Evolutionary conservation across 2,329 filamentous ascomycete genomes (phyloP), one percentile per base, ranked within the genome.

Genomic region (Paracoccidioides lutzii): DNA sequence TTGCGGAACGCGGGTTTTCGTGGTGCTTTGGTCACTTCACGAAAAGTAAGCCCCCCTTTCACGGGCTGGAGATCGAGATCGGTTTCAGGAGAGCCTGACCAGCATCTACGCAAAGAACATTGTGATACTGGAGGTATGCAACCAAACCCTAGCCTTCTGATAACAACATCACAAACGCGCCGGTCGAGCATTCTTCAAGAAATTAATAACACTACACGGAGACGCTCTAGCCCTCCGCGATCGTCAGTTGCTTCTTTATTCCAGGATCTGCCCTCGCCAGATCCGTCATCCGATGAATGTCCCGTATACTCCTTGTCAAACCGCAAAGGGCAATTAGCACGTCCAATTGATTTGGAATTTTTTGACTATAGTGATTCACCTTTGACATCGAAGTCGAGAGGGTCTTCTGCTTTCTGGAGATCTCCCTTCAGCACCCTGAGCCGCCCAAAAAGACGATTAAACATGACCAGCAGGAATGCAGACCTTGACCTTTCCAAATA

Each of bases 401-500:
- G 22, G 33, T 33, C 58, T 44, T 58, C 59, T 28, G 63, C 62
- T 37, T 59, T 59, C 49, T 43, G 55, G n/a, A 57, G 33, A n/a
- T 55, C 52, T 15, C 40, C 53, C 33, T 53, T 57, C 33, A 38
- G 35, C 45, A 51, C 46, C 53, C 30, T 52, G 15, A 52, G 52
- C 53, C 40, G 30, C 59, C 49, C 64, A 67, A 51, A 67, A n/a
- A 62, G 60, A 35, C 52, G 53, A 38, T 57, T 49, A 42, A 59
- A 54, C 44, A 58, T 40, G 55, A 59, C 57, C 51, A 57, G 40
- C 37, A 55, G 55, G 35, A 62, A 58, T 38, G 51, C 69, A 15
- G 71, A 68, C 58, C 70, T 68, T 53, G 73, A 75, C 57, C 68
- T 70, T 8, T 66, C 71, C 32, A 68, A 71, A 55, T 76, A 78